Evolutionary conservation across 257 asterid genomes (phyloP).

Genomic region (Solanum rostratum): DNA sequence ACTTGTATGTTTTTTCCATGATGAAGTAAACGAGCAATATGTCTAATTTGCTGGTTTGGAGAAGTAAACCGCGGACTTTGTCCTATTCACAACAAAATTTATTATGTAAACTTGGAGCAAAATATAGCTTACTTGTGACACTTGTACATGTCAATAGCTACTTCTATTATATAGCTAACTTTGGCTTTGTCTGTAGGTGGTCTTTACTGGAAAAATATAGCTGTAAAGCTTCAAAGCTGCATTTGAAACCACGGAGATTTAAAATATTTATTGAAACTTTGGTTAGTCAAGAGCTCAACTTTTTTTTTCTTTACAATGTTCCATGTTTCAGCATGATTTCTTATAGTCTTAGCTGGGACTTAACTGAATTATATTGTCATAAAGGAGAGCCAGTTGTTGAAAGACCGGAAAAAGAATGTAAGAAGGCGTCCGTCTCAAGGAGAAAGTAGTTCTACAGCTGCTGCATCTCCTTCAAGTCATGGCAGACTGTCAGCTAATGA

Average conservation of each 20-base stretch:
- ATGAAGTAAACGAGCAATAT: background rate
- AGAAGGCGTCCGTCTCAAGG: constrained; percentile 57
- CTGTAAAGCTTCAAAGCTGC: constrained; percentile 98
- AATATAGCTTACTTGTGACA: background rate
- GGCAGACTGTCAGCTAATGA: constrained; percentile 50
- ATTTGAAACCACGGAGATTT: constrained; percentile 95
- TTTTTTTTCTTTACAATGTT: background rate
- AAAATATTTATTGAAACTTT: constrained; percentile 83
- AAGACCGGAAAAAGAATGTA: constrained; percentile 78
- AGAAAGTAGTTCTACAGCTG: constrained; percentile 37
- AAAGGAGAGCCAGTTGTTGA: constrained; percentile 92
- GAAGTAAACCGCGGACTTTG: background rate
- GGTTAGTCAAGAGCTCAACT: constrained; percentile 41
- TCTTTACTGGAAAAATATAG: constrained; percentile 93
- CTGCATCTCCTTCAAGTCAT: constrained; percentile 37
- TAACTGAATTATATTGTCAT: constrained; percentile 12
- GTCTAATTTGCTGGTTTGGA: background rate
- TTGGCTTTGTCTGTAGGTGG: constrained; percentile 53
- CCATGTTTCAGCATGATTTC: background rate
- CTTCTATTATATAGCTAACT: background rate
- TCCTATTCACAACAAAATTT: background rate
- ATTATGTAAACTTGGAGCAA: background rate
- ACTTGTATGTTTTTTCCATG: background rate
- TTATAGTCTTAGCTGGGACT: background rate
- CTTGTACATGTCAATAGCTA: background rate